A percentile compares a stretch with the other conserved stretches of the same genome.
Conservation (phyloP, 257 asterid species). For the Plectranthus barbatus region DNA sequence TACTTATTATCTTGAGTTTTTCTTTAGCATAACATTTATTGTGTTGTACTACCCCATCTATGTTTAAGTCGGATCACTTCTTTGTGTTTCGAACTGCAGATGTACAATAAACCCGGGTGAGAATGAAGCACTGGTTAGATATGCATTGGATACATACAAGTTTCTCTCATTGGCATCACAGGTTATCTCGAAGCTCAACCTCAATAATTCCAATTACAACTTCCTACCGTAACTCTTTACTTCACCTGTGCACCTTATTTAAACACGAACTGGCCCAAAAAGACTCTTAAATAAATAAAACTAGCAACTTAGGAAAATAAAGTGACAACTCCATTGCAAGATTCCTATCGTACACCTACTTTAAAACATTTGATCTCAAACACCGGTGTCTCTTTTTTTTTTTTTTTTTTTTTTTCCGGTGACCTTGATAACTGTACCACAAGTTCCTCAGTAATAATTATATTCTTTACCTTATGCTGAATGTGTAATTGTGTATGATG, state of each 20-base stretch:
- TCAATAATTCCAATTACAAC: background rate
- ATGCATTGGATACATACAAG: constrained; percentile 76
- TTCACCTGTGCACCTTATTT: background rate
- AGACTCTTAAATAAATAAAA: background rate
- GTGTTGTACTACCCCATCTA: background rate
- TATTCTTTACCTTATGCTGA: background rate
- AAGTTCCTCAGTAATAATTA: too few species aligned
- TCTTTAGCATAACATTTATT: background rate
- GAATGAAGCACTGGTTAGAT: constrained; percentile 92
- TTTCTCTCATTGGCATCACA: constrained; percentile 83
- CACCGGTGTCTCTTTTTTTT: too few species aligned
- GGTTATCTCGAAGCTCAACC: constrained; percentile 33
- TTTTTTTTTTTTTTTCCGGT: too few species aligned
- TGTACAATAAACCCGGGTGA: constrained; percentile 98
- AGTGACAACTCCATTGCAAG: background rate
- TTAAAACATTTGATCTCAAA: background rate
- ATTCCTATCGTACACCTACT: background rate
- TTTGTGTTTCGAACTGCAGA: constrained; percentile 33
- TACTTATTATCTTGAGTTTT: background rate
- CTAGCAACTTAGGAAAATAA: too few species aligned
- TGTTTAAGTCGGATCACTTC: constrained; percentile 7
- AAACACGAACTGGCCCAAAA: background rate
- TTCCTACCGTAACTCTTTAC: too few species aligned
- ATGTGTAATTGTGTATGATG: background rate
- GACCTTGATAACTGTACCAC: background rate